These are phyloP conservation scores for Aspergillus indologenus DNA, from an alignment of 495 filamentous ascomycete species.

Conservation along the genomic window DNA sequence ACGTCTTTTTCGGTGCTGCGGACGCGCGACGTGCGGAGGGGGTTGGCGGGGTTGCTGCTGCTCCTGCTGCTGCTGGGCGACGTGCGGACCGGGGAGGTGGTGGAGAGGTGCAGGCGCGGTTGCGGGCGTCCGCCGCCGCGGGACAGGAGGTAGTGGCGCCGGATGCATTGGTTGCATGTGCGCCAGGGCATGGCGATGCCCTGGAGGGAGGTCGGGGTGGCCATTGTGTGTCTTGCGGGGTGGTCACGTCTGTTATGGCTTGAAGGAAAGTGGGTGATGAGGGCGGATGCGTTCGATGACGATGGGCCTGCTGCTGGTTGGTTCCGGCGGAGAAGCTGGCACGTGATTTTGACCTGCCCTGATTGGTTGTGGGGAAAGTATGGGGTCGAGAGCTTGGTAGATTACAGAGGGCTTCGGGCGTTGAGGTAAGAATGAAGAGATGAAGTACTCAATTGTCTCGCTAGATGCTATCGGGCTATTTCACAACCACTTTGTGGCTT, in stretches of 20 bases:
- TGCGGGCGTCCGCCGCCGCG: neutral
- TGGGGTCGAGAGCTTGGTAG: neutral
- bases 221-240: conserved; percentile 21
- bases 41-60: conserved; percentile 25
- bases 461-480: neutral
- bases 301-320: neutral
- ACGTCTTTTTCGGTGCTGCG: conserved; percentile 21
- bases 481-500: conserved; percentile 28
- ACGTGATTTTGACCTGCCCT: conserved; percentile 12
- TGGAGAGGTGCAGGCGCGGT: conserved; percentile 27
- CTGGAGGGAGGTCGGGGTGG: conserved; percentile 18
- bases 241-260: neutral
- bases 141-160: conserved; percentile 24
- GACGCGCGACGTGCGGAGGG: conserved; percentile 25
- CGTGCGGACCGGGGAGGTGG: conserved; percentile 26
- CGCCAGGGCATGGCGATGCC: conserved; percentile 29
- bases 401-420: neutral
- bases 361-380: neutral
- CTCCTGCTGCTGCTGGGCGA: too few species aligned
- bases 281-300: neutral
- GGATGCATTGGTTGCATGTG: conserved; percentile 32
- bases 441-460: neutral
- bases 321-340: neutral
- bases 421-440: neutral
- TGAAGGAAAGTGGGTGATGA: neutral